Conservation (phyloP, 257 asterid genomes). For the Hygrophila difformis region DNA sequence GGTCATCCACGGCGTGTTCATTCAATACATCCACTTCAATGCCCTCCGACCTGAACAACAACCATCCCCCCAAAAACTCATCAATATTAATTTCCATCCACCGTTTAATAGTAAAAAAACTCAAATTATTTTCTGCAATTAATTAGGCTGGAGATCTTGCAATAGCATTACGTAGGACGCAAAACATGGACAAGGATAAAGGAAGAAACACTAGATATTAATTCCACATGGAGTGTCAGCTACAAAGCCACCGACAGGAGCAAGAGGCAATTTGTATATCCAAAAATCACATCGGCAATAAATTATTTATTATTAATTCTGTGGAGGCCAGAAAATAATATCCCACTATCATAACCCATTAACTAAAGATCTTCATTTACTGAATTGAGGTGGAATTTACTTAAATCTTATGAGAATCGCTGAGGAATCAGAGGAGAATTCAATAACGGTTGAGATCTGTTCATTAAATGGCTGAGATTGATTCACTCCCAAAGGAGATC, state of each 20-base stretch:
- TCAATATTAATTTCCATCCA: constrained; percentile 9
- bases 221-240: constrained; percentile 21
- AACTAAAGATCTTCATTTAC: not conserved
- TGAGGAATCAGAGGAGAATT: constrained; percentile 43
- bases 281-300: constrained; percentile 18
- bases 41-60: constrained; percentile 47
- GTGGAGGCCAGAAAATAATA: not conserved
- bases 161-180: too few relatives aligned
- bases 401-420: constrained; percentile 12
- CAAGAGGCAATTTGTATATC: too few relatives aligned
- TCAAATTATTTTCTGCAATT: not conserved
- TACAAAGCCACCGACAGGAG: constrained; percentile 27
- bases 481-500: constrained; percentile 24
- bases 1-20: constrained; percentile 78
- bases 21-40: constrained; percentile 46
- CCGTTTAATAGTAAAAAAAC: not conserved
- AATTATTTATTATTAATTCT: constrained; percentile 19
- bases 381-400: constrained; percentile 9
- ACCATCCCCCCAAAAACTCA: not conserved
- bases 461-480: constrained; percentile 1
- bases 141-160: not conserved
- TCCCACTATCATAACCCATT: constrained; percentile 24
- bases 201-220: not conserved
- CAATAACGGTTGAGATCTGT: constrained; percentile 31
- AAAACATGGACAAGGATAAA: not conserved